Evolutionary conservation across 208 protist genomes (phyloP).

Genomic region (Trypanosoma vivax): DNA sequence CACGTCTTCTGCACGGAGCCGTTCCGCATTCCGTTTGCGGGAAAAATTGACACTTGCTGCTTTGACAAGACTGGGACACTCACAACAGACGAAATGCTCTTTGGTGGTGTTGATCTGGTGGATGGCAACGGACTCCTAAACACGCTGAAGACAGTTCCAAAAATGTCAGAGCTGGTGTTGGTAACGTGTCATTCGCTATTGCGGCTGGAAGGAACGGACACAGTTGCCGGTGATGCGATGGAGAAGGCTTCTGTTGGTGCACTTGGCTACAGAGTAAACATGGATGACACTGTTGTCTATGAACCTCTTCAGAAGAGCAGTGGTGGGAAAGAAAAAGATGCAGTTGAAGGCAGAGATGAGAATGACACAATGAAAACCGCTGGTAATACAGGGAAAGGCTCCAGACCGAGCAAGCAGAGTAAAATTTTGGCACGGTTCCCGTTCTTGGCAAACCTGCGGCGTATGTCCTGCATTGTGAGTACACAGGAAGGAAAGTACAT

Average conservation of each 20-base stretch:
- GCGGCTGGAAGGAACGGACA: constrained; percentile 66
- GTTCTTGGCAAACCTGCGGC: constrained; percentile 93
- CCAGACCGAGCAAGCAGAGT: constrained; percentile 20
- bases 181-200: constrained; percentile 89
- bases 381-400: background rate
- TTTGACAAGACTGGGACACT: constrained; percentile 99
- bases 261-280: constrained; percentile 80
- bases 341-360: constrained; percentile 6
- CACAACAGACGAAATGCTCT: constrained; percentile 93
- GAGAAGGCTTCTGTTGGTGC: constrained; percentile 90
- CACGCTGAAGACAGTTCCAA: constrained; percentile 67
- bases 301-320: constrained; percentile 30
- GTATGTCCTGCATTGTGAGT: constrained; percentile 92
- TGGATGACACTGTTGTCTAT: constrained; percentile 67
- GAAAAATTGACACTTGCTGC: constrained; percentile 97
- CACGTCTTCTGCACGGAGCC: constrained; percentile 96
- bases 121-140: constrained; percentile 88
- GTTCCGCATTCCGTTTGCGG: constrained; percentile 99
- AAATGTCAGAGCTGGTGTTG: constrained; percentile 69
- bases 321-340: constrained; percentile 1
- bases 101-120: constrained; percentile 82
- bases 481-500: constrained; percentile 60
- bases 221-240: constrained; percentile 95
- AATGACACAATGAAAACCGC: constrained; percentile 5
- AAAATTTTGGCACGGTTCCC: constrained; percentile 89